Evolutionary conservation across 371 early-diverging fungal genomes (phyloP).

Genomic region (Blakeslea trispora): DNA sequence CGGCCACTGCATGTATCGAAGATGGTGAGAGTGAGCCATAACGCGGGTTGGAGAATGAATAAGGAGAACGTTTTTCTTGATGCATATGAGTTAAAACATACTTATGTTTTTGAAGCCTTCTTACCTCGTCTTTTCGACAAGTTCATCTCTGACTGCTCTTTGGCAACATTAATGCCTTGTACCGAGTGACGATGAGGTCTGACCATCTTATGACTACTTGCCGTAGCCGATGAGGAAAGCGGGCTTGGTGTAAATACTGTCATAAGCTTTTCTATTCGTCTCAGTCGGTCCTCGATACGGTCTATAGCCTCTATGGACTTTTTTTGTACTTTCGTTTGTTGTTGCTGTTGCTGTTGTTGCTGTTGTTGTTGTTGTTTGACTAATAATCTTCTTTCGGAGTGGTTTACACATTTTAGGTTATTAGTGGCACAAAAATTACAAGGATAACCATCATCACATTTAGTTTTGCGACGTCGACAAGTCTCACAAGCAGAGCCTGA

Average conservation of each 20-base stretch:
- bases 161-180: conserved; percentile 47
- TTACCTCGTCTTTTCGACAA: conserved; percentile 20
- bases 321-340: not conserved
- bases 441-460: conserved; percentile 39
- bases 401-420: conserved; percentile 47
- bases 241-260: conserved; percentile 48
- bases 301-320: conserved; percentile 40
- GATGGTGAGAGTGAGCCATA: conserved; percentile 33
- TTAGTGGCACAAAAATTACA: conserved; percentile 40
- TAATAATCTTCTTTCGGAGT: conserved; percentile 44
- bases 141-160: conserved; percentile 40
- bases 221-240: conserved; percentile 12
- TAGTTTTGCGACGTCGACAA: conserved; percentile 40
- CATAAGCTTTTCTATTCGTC: conserved; percentile 52
- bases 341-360: conserved; percentile 8
- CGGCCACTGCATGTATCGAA: conserved; percentile 8
- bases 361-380: conserved; percentile 6
- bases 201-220: conserved; percentile 18
- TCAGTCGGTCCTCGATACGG: conserved; percentile 50
- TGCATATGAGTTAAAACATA: too few species aligned
- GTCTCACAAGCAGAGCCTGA: conserved; percentile 46
- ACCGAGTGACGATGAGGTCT: conserved; percentile 51
- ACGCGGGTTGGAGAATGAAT: conserved; percentile 9
- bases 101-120: not conserved
- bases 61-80: conserved; percentile 9